These are phyloP conservation scores for Obba rivulosa DNA, from an alignment of 768 basidiomycete species.

Conservation along the genomic window DNA sequence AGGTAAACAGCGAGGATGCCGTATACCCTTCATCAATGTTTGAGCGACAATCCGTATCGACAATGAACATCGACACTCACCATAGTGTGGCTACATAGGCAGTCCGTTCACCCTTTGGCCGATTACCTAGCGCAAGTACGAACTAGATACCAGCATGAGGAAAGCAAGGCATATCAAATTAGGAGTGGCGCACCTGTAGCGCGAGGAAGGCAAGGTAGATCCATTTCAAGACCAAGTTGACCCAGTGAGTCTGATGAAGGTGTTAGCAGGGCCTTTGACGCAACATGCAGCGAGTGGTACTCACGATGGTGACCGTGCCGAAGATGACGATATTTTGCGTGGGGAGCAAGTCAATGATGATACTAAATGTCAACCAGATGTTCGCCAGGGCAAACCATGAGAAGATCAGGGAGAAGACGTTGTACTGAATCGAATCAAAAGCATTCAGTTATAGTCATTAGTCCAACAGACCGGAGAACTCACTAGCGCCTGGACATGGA, in stretches of 20 bases:
- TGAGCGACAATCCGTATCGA: conserved; percentile 2
- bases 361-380: conserved; percentile 92
- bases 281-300: conserved; percentile 22
- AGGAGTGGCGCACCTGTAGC: conserved; percentile 48
- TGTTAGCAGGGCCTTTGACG: background rate
- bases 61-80: conserved; percentile 30
- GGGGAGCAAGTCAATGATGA: conserved; percentile 87
- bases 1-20: conserved; percentile 81
- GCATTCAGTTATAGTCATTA: background rate
- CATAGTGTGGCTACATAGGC: conserved; percentile 71
- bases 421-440: conserved; percentile 52
- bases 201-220: conserved; percentile 81
- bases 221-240: conserved; percentile 81
- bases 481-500: conserved; percentile 89
- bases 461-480: conserved; percentile 16
- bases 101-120: conserved; percentile 83
- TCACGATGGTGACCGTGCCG: conserved; percentile 62
- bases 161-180: background rate
- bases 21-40: conserved; percentile 54
- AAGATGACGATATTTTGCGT: conserved; percentile 51
- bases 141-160: conserved; percentile 34
- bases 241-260: conserved; percentile 71
- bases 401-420: conserved; percentile 79
- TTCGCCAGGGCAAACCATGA: conserved; percentile 93
- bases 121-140: conserved; percentile 68